A percentile compares a stretch with the other conserved stretches of the same genome.
Conservation (phyloP, 139 green algal species). For the Chlorella sp. region DNA sequence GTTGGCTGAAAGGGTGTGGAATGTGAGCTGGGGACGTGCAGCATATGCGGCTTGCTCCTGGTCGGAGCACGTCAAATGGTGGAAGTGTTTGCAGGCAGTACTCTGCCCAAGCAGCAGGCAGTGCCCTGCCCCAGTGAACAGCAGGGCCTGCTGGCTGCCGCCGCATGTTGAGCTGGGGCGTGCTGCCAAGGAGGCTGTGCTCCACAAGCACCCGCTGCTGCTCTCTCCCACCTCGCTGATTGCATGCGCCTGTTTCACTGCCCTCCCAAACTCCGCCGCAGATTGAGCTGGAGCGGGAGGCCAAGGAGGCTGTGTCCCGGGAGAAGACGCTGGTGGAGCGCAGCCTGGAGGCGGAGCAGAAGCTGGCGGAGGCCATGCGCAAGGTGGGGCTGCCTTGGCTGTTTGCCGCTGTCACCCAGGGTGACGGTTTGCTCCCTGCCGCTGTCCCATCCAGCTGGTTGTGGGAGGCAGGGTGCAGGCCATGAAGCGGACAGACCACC, state of each 20-base stretch:
- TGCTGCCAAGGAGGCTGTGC: background rate
- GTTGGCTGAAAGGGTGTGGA: too few species aligned
- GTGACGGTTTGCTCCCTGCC: too few species aligned
- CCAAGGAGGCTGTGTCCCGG: slow-evolving; percentile 25
- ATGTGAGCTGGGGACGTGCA: too few species aligned
- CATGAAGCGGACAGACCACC: too few species aligned
- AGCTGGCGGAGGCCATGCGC: slow-evolving; percentile 40
- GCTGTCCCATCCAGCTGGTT: too few species aligned
- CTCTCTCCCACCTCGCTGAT: background rate
- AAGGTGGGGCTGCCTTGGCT: background rate
- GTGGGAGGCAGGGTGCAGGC: too few species aligned
- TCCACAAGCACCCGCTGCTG: too few species aligned
- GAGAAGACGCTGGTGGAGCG: slow-evolving; percentile 48
- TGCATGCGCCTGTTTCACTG: background rate
- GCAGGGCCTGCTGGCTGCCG: too few species aligned
- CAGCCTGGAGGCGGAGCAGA: slow-evolving; percentile 49
- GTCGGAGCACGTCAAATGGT: too few species aligned
- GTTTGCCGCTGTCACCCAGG: background rate
- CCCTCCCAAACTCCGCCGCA: background rate
- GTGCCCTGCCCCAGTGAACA: background rate
- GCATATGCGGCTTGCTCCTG: too few species aligned
- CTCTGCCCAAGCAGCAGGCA: too few species aligned
- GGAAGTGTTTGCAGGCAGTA: too few species aligned
- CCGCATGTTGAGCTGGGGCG: background rate
- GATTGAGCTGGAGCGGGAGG: slow-evolving; percentile 48